Base-by-base conservation (phyloP, 164 flowering plant species). In the Dillenia turbinata region DNA sequence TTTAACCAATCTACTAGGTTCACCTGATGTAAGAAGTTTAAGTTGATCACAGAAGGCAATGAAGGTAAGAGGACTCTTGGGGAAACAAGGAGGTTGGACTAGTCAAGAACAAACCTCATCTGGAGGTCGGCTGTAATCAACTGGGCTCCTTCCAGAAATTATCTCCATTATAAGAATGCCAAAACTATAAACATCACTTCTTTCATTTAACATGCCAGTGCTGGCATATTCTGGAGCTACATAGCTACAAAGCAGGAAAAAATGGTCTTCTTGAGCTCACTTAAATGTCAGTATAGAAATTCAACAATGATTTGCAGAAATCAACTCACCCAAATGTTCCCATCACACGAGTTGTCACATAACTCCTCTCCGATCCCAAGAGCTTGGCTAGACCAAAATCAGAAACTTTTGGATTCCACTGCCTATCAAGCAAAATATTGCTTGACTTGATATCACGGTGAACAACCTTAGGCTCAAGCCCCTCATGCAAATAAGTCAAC, bases 211-310 rank as follows among this genome's bases (percentile, higher is more conserved):
- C 96, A 87, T 90, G 60, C 96, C 96, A 24, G 96, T 90, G 67
- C 92, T 82, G 4, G 96, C 96, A 73, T 90, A 90, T 66, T 90
- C 96, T 24, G 96, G 96, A 63, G 96, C 93, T 19, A 90, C 96
- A 79, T 90, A 90, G 10, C 96, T 89, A 69, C 59, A 74, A 44
- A 60, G 61, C 12, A 67, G 22, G 68, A 64, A n/a, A 66, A 54
- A 10, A 65, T 55, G 60, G 12, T 16, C 40, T 33, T 33, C 7
- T 0, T 33, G 40, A 4, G 40, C 40, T 33, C 7, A 33, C 40
- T 33, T 4, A 33, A 33, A 33, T 33, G 40, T 26, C 13, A 11
- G 50, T 58, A 11, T 44, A 47, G 51, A 56, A 19, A 19, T 15
- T 56, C 51, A 50, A 24, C 56, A 0, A 10, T 9, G 13, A 46